phyloP scores from a whole-genome alignment of 257 asterid genomes.

The Nicotiana tomentosiformis region DNA sequence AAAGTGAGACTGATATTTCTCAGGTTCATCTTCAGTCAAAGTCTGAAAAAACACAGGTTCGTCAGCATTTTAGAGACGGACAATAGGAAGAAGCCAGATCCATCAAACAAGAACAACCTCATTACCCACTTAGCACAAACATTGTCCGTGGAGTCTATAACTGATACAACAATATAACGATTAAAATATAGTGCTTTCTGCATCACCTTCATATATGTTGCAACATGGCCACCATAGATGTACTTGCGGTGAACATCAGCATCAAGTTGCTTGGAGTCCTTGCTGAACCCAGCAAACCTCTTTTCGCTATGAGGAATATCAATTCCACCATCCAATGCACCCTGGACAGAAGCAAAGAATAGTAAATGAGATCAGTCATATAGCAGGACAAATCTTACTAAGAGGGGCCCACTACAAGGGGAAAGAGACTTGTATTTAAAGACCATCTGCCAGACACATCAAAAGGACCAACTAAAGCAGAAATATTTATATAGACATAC shows the following conservation, averaged over 20 bases:
- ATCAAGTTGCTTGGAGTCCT: slow-evolving; percentile 61
- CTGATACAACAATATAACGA: neutral
- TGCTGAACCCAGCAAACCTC: slow-evolving; percentile 72
- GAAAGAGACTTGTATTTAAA: neutral
- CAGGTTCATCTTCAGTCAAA: slow-evolving; percentile 71
- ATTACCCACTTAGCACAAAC: neutral
- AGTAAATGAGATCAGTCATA: neutral
- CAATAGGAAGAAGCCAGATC: neutral
- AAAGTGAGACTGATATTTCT: slow-evolving; percentile 59
- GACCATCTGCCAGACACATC: neutral
- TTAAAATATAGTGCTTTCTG: neutral
- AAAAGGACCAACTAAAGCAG: neutral
- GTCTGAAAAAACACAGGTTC: slow-evolving; percentile 23
- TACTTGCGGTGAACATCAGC: slow-evolving; percentile 66
- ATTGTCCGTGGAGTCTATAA: neutral
- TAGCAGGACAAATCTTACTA: neutral
- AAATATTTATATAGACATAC: neutral
- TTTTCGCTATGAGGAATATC: slow-evolving; percentile 81
- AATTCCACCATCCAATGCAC: slow-evolving; percentile 73
- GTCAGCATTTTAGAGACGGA: neutral
- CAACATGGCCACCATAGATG: slow-evolving; percentile 68
- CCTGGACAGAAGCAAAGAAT: slow-evolving; percentile 31
- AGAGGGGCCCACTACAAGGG: neutral
- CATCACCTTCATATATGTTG: slow-evolving; percentile 56
- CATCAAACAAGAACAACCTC: neutral